phyloP scores from a whole-genome alignment of 805 yeast genomes.

The Kodamaea sagamina region DNA sequence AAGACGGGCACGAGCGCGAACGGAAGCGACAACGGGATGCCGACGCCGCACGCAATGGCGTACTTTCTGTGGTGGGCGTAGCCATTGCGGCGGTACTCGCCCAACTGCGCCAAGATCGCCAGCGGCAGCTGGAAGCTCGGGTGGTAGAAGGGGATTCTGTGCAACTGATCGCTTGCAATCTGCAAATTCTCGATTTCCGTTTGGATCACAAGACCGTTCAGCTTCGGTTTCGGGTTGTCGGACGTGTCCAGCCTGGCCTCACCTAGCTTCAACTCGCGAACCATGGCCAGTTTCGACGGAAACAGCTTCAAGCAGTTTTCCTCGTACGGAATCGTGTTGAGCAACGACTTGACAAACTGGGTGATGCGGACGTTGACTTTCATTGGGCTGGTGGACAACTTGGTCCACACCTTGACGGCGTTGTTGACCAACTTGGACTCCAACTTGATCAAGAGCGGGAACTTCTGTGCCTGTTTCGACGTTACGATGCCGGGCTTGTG shows the following conservation, averaged over 20 bases:
- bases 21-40: slow-evolving; percentile 79
- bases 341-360: slow-evolving; percentile 47
- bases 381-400: slow-evolving; percentile 55
- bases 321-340: slow-evolving; percentile 73
- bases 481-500: slow-evolving; percentile 40
- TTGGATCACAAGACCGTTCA: slow-evolving; percentile 21
- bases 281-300: slow-evolving; percentile 65
- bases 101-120: slow-evolving; percentile 41
- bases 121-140: slow-evolving; percentile 36
- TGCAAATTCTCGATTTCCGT: slow-evolving; percentile 27
- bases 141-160: slow-evolving; percentile 44
- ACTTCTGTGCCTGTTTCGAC: slow-evolving; percentile 25
- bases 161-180: slow-evolving; percentile 32
- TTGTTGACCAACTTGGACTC: slow-evolving; percentile 50
- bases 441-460: slow-evolving; percentile 38
- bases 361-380: slow-evolving; percentile 63
- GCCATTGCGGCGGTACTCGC: slow-evolving; percentile 45
- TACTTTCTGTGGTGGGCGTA: slow-evolving; percentile 55
- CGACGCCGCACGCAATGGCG: slow-evolving; percentile 53
- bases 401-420: slow-evolving; percentile 64
- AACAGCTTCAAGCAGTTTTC: slow-evolving; percentile 75
- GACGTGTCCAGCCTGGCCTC: too few relatives aligned
- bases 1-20: slow-evolving; percentile 78
- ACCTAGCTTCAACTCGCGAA: slow-evolving; percentile 45
- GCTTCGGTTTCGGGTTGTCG: slow-evolving; percentile 10